Base-by-base conservation (phyloP, 768 basidiomycete genomes). In the Termitomyces sp. region DNA sequence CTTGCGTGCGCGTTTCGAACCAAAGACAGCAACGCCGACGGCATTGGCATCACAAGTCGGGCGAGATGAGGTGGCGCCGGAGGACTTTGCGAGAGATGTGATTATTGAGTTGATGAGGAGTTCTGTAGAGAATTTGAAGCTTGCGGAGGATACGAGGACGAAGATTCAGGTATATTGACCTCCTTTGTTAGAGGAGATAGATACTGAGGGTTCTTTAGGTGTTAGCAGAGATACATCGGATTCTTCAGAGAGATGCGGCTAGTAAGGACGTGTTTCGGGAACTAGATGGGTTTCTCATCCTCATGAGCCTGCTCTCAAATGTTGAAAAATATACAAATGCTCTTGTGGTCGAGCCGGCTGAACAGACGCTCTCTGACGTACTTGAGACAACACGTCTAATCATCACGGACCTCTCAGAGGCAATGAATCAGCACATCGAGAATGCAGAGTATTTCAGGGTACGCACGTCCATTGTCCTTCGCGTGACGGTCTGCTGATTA, bases 261-360 rank as follows among this genome's bases (percentile, higher is more conserved):
- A 88, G 88, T 12, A 89, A 87, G 69, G 85, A 87, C 57, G 84
- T 87, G 20, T 93, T 94, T 69, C 79, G 92, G 5, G 89, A 92
- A 66, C 75, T 88, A 66, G 92, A 93, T 61, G 92, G 92, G 0
- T 93, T 92, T 68, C 75, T 93, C 20, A 81, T 84, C 11, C 73
- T 92, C 34, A 84, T 92, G 73, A 89, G 83, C 64, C 78, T 88
- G 33, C 75, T 94, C 4, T 88, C 89, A 1, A 83, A 82, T 0
- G 70, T 88, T 0, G 70, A 79, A 54, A 73, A 75, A 27, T 64
- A 69, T 36, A 62, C 69, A 34, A 63, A 70, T 20, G 67, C 61
- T 9, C 65, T 72, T 2, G 69, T 76, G 1, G 68, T 71, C 3
- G 75, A 75, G 48, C 73, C 73, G 5, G 76, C 77, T 59, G 75